Percentiles rank a stretch among this genome's conserved stretches.
These are phyloP conservation scores for Aegilops umbellulata DNA, from an alignment of 176 grass and related monocot genomes.

Conservation along the genomic window DNA sequence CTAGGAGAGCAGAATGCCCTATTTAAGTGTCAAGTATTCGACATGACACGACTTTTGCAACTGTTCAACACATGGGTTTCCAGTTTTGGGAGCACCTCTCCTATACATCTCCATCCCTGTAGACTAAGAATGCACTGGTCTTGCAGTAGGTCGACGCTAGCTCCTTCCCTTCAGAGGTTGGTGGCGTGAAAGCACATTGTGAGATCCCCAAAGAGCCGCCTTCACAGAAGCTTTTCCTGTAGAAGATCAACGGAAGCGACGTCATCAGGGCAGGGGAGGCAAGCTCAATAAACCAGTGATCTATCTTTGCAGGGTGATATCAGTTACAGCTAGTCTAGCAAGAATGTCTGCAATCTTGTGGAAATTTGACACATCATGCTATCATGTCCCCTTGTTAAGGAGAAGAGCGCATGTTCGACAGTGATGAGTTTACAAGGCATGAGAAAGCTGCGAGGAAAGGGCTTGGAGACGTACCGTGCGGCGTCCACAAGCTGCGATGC, in stretches of 20 bases:
- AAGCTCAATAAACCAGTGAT: not conserved
- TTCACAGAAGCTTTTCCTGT: slow-evolving; percentile 57
- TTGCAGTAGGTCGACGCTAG: slow-evolving; percentile 63
- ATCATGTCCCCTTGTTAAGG: not conserved
- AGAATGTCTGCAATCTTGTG: not conserved
- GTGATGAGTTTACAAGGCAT: not conserved
- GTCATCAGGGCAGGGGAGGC: not conserved
- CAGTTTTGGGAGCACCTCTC: not conserved
- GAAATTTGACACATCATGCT: not conserved
- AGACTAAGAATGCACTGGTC: slow-evolving; percentile 69
- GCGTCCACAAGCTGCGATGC: slow-evolving; percentile 72
- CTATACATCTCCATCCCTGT: slow-evolving; percentile 48
- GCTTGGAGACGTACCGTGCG: slow-evolving; percentile 43
- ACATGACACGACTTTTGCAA: not conserved
- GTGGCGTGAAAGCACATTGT: slow-evolving; percentile 75
- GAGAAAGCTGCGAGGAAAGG: not conserved
- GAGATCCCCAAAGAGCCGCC: slow-evolving; percentile 31
- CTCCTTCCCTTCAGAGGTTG: slow-evolving; percentile 62
- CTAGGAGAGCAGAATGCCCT: not conserved
- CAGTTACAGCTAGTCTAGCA: not conserved
- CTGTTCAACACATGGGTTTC: not conserved
- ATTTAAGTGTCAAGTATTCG: not conserved
- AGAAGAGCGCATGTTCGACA: not conserved
- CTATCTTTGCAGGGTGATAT: not conserved
- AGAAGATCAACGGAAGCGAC: not conserved